Base-by-base conservation (phyloP, 345 rosid species). In the Sonneratia alba region DNA sequence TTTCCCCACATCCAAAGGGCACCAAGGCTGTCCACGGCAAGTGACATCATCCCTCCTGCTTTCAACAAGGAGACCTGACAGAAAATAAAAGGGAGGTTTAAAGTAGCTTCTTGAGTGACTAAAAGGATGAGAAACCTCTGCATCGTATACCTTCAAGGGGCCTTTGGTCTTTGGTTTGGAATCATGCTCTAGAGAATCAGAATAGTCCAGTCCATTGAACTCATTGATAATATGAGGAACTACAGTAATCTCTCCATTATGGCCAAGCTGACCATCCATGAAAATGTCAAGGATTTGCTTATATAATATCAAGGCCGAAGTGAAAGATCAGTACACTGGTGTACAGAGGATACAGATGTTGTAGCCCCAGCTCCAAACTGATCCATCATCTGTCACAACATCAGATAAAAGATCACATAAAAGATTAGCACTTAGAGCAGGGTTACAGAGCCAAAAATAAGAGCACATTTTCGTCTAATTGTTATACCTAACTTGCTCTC, bases 321-420 rank as follows among this genome's bases (percentile, higher is more conserved):
- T 49, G 36, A 67, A 61, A 16, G 42, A 71, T 24, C 34, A n/a
- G 4, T n/a, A 18, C 3, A 9, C 70, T 42, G 8, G 62, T 38
- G 1, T 63, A 49, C 67, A 4, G 75, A 87, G 98, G 98, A 93
- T 91, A 93, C 98, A 91, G 61, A 77, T 71, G 77, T 93, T 91
- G 76, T 88, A 91, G 74, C 98, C 98, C 98, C 98, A 93, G 70
- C 86, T 80, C 97, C 97, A 93, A 72, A 93, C 88, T 0, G 92
- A 89, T 72, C 97, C 97, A 85, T 88, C 96, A 83, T 87, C 98
- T 93, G 94, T 78, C 79, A 86, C 63, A 24, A 69, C 59, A 27
- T 22, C 12, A 61, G 36, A 61, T 24, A 9, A 22, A 61, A 9
- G 14, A 61, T 9, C 11, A 11, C 38, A 32, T 12, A 61, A 24